These are phyloP conservation scores for Porogramme epimiltina DNA, from an alignment of 1,284 basidiomycete genomes.

Conservation along the genomic window DNA sequence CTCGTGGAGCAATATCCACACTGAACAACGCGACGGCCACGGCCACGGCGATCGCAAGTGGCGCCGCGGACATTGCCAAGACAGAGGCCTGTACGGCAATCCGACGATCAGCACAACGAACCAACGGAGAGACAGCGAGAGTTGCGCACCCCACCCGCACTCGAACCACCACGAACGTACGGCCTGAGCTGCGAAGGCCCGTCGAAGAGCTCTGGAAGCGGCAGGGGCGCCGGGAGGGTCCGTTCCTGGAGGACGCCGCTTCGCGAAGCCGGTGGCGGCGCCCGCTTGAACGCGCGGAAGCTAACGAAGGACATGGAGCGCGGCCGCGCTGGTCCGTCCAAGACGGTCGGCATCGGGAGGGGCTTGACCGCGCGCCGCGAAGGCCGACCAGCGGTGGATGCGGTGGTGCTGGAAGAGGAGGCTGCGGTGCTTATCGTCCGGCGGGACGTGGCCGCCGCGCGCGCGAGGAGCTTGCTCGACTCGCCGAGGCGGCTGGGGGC, in stretches of 20 bases:
- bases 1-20: slow-evolving; percentile 5
- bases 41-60: slow-evolving; percentile 7
- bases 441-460: slow-evolving; percentile 10
- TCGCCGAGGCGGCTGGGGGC: slow-evolving; percentile 30
- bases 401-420: neutral
- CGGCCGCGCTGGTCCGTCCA: slow-evolving; percentile 31
- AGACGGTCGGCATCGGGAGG: slow-evolving; percentile 28
- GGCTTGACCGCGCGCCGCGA: slow-evolving; percentile 9
- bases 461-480: slow-evolving; percentile 25
- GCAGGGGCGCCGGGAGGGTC: slow-evolving; percentile 7
- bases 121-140: neutral
- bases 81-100: neutral
- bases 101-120: slow-evolving; percentile 2
- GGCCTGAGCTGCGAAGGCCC: slow-evolving; percentile 29
- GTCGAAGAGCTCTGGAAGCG: slow-evolving; percentile 26
- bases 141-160: neutral
- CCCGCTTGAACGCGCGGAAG: slow-evolving; percentile 1
- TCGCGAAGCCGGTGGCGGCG: neutral
- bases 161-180: slow-evolving; percentile 9
- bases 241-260: neutral
- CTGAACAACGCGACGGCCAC: slow-evolving; percentile 11
- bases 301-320: slow-evolving; percentile 5
- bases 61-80: slow-evolving; percentile 5
- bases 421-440: neutral
- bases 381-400: neutral